Percentiles rank a stretch among this genome's conserved stretches.
Conservation (phyloP, 805 yeast genomes). For the Metschnikowia proteae region DNA sequence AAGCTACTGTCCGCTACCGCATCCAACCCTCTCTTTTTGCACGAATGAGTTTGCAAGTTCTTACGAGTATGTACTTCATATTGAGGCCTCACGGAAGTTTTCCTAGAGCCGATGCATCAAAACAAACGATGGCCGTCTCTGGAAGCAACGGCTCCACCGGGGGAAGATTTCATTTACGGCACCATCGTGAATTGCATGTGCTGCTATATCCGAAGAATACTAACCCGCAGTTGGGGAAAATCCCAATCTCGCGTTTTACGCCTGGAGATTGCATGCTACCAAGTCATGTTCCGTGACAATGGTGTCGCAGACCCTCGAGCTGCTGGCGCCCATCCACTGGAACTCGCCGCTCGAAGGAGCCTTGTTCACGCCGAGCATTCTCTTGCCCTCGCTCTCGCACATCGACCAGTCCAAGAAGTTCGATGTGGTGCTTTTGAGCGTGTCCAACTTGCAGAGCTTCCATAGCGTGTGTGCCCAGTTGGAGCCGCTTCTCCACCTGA, state of each 20-base stretch:
- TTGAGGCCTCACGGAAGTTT: not conserved
- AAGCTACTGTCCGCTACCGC: not conserved
- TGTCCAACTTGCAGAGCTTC: conserved; percentile 37
- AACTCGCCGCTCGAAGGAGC: conserved; percentile 15
- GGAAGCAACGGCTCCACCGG: too few species aligned
- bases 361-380: conserved; percentile 17
- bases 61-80: not conserved
- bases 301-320: conserved; percentile 31
- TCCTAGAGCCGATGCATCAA: too few species aligned
- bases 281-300: conserved; percentile 34
- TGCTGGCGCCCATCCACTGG: conserved; percentile 18
- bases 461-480: conserved; percentile 27
- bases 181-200: too few species aligned
- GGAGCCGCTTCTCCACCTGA: conserved; percentile 22
- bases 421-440: conserved; percentile 35
- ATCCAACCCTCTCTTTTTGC: conserved; percentile 2
- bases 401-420: conserved; percentile 19
- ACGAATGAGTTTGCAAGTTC: conserved; percentile 5
- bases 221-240: conserved; percentile 46
- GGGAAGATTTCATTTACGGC: too few species aligned
- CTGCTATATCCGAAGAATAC: conserved; percentile 1
- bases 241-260: conserved; percentile 57
- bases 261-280: conserved; percentile 52
- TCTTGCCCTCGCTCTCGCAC: conserved; percentile 15
- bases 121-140: too few species aligned